A percentile compares a stretch with the other conserved stretches of the same genome.
phyloP scores from a whole-genome alignment of 805 yeast genomes.

The Yamadazyma endophytica region DNA sequence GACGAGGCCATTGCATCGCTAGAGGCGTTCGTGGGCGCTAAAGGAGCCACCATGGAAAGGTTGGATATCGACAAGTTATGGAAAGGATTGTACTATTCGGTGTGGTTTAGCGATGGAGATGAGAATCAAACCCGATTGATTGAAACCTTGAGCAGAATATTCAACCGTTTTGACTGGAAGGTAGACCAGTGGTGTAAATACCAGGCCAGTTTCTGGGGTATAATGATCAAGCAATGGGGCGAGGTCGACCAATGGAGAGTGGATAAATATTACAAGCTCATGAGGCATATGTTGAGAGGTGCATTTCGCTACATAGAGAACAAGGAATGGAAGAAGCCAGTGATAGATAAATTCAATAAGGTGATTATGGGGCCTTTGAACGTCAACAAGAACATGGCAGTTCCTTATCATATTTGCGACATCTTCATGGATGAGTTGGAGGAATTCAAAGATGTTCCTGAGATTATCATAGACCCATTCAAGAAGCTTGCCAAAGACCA shows the following conservation, averaged over 20 bases:
- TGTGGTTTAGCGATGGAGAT: slow-evolving; percentile 97
- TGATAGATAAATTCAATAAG: slow-evolving; percentile 43
- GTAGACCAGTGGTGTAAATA: slow-evolving; percentile 32
- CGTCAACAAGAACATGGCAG: slow-evolving; percentile 59
- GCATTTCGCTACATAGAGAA: slow-evolving; percentile 52
- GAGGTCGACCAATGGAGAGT: slow-evolving; percentile 79
- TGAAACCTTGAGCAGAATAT: slow-evolving; percentile 58
- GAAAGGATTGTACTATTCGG: slow-evolving; percentile 92
- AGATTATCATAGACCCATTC: slow-evolving; percentile 57
- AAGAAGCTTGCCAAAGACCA: slow-evolving; percentile 44
- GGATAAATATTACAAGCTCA: slow-evolving; percentile 78
- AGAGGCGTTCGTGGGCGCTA: slow-evolving; percentile 10
- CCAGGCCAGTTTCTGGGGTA: slow-evolving; percentile 73
- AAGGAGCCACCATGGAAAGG: slow-evolving; percentile 42
- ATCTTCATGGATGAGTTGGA: slow-evolving; percentile 83
- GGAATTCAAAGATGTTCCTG: slow-evolving; percentile 46
- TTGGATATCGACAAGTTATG: slow-evolving; percentile 78
- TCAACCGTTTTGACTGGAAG: slow-evolving; percentile 38
- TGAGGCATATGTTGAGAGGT: slow-evolving; percentile 71
- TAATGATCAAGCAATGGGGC: slow-evolving; percentile 79
- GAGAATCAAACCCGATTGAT: slow-evolving; percentile 87
- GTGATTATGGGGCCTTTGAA: slow-evolving; percentile 48
- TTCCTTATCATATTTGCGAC: slow-evolving; percentile 83
- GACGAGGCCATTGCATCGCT: slow-evolving; percentile 34
- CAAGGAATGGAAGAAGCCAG: slow-evolving; percentile 50